Conservation (phyloP, 805 yeast genomes). For the Candida gorgasii region DNA sequence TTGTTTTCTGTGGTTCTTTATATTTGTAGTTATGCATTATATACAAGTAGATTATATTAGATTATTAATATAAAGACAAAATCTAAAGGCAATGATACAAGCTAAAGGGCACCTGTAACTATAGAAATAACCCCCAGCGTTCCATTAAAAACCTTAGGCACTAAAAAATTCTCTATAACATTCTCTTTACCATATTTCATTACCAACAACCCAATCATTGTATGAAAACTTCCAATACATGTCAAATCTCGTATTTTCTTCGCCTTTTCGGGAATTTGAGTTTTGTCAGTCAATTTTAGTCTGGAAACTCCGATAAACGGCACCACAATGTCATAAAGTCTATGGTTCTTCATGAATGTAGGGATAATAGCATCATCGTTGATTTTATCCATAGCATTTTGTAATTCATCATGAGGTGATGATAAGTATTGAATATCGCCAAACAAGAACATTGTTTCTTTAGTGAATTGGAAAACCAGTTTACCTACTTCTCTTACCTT, state of each 20-base stretch:
- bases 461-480: conserved; percentile 18
- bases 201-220: conserved; percentile 37
- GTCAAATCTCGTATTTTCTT: conserved; percentile 5
- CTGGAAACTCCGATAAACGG: conserved; percentile 20
- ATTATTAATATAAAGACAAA: background rate
- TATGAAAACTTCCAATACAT: conserved; percentile 32
- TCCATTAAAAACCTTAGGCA: conserved; percentile 28
- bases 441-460: conserved; percentile 22
- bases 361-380: conserved; percentile 20
- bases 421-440: conserved; percentile 30
- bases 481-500: conserved; percentile 31
- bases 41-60: no score
- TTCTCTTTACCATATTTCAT: conserved; percentile 27
- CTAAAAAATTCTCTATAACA: conserved; percentile 21
- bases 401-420: conserved; percentile 27
- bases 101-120: conserved; percentile 12
- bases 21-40: conserved; percentile 53
- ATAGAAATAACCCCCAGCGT: conserved; percentile 30
- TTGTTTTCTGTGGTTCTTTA: conserved; percentile 94
- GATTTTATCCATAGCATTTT: conserved; percentile 23
- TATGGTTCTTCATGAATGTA: conserved; percentile 33
- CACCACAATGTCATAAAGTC: conserved; percentile 27
- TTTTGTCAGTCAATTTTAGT: background rate
- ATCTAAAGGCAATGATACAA: background rate
- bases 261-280: conserved; percentile 2